Conservation (phyloP, 2,329 filamentous ascomycete species). For the Torrubiella hemipterigena region DNA sequence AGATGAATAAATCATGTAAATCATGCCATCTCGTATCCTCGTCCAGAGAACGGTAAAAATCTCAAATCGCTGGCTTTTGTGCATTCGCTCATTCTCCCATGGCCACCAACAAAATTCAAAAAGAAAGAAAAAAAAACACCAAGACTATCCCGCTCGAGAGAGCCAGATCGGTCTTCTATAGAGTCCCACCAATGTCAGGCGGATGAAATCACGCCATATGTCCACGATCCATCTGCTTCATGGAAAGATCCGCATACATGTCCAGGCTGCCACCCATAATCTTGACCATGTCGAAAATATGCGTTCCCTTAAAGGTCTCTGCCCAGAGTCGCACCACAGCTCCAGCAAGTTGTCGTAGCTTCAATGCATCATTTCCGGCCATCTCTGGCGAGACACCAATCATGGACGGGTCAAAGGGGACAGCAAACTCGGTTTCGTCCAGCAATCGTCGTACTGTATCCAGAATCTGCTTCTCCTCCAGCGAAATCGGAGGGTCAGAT, state of each 20-base stretch:
- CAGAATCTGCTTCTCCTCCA: constrained; percentile 41
- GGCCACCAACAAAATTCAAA: too few species aligned
- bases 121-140: not conserved
- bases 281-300: constrained; percentile 48
- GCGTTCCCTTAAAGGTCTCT: constrained; percentile 48
- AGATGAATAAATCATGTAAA: too few species aligned
- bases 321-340: constrained; percentile 50
- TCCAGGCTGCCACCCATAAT: constrained; percentile 46
- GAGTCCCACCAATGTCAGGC: not conserved
- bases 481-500: constrained; percentile 33
- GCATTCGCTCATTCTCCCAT: too few species aligned
- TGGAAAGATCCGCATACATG: constrained; percentile 42
- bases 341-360: constrained; percentile 41
- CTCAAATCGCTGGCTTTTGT: too few species aligned
- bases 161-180: constrained; percentile 1
- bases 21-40: too few species aligned
- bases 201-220: too few species aligned
- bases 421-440: constrained; percentile 50
- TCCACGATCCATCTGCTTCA: constrained; percentile 22
- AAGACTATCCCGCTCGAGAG: too few species aligned
- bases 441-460: constrained; percentile 46
- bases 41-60: too few species aligned
- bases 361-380: constrained; percentile 33
- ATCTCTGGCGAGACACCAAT: constrained; percentile 31
- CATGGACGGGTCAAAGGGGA: constrained; percentile 45